Base-by-base conservation (phyloP, 1,139 yeast species). In the Diutina catenulata region DNA sequence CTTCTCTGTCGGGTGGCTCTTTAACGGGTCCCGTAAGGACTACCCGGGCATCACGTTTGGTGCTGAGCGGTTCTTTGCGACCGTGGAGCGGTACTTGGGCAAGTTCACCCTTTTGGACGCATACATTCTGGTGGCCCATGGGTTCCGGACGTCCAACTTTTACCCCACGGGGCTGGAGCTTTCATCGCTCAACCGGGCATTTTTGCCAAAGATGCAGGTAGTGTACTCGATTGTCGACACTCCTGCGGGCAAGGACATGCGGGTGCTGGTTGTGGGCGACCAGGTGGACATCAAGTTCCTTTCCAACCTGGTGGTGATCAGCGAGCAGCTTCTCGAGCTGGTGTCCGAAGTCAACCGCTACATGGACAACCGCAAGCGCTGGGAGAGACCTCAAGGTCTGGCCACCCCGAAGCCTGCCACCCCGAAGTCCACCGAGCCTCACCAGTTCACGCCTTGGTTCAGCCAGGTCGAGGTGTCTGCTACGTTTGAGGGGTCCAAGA, bases 1-100 rank as follows among this genome's bases (percentile, higher is more conserved):
- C 46, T 68, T 81, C 43, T 80, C 93, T 48, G 43, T 80, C 26
- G 94, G 94, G 0, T 83, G 94, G 87, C 53, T 84, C 5, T 80
- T 80, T 51, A 59, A 57, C 25, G 52, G 52, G 22, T 42, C 55
- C 4, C 60, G 61, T 20, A 70, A 71, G 18, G 64, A 62, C 21
- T 66, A 67, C 38, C 78, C 79, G 0, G 95, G 95, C 15, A 51
- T 83, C n/a, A 76, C 81, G 33, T 45, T 76, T 36, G 95, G 95
- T 0, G 84, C 83, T 39, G 83, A 81, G 43, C 59, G 78, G 28
- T 69, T 80, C 35, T 79, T 76, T 48, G 76, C 81, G 1, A 73
- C 76, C 0, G 68, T 76, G 21, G 80, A 76, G 40, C 70, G 70
- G 27, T 64, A 62, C n/a, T 55, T 71, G 37, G 93, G 91, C 3